Evolutionary conservation across 192 early-diverging fungal genomes (phyloP), one percentile per base, ranked within the genome.

Genomic region (Phlyctochytrium planicorne): DNA sequence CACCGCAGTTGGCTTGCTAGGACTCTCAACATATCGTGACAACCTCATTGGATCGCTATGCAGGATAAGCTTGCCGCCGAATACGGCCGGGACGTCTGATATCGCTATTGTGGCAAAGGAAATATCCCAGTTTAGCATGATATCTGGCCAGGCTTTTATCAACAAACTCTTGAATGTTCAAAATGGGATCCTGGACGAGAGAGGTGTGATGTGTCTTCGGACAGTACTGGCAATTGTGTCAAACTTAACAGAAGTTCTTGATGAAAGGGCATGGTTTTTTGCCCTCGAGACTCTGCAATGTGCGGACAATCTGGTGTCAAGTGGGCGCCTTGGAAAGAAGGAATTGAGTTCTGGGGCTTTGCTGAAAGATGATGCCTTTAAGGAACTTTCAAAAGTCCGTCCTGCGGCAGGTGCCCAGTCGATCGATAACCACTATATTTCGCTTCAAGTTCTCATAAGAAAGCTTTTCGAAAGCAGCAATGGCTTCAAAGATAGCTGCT

Each of bases 261-360:
- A 89, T 17, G 74, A 88, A 35, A 73, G 72, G 60, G 81, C 89
- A 52, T 99, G 97, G 97, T 93, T 90, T 68, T 75, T 89, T 32
- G 84, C 97, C 1, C 69, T 97, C 34, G 91, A 94, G 63, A 94
- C 94, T 1, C 77, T 97, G 67, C 94, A 96, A 71, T 85, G 90
- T 25, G 90, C 91, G 0, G 94, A 97, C 53, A 87, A 89, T 71
- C 73, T 93, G 23, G 60, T 96, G 52, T 81, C 84, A 12, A 75
- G 77, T 1, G 80, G 82, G 33, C 80, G 79, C 65, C 66, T 66
- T 30, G 84, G 77, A 25, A 53, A 37, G 55, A 75, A 59, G 70
- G 73, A 75, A 56, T 80, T 59, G 59, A 77, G 60, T 67, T 68
- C 67, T 17, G 62, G 65, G 52, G 36, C 69, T 10, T 34, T 74